These are phyloP conservation scores for Auriculariales sp. DNA, from an alignment of 768 basidiomycete species.

Conservation along the genomic window DNA sequence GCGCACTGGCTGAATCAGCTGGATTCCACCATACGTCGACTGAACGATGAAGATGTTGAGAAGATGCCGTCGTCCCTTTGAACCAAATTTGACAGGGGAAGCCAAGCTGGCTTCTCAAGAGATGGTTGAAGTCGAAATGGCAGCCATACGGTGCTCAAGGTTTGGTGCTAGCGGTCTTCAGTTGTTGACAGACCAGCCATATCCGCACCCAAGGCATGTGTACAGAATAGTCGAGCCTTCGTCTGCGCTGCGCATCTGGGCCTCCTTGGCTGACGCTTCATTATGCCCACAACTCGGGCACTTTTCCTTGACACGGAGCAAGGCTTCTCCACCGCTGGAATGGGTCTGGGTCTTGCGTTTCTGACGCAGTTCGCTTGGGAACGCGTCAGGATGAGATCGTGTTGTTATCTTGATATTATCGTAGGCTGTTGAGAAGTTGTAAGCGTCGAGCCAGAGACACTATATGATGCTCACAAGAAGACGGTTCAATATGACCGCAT, in stretches of 20 bases:
- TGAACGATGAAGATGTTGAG: too few species aligned
- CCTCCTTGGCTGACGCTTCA: conserved; percentile 78
- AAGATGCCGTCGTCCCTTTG: too few species aligned
- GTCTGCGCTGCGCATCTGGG: conserved; percentile 74
- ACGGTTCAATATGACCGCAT: conserved; percentile 76
- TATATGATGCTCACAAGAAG: conserved; percentile 53
- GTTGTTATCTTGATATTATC: conserved; percentile 85
- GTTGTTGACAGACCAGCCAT: too few species aligned
- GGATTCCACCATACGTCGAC: too few species aligned
- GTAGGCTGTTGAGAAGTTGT: conserved; percentile 42
- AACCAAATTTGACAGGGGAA: too few species aligned
- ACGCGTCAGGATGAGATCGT: conserved; percentile 84
- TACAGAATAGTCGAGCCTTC: conserved; percentile 93
- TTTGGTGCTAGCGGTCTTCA: too few species aligned
- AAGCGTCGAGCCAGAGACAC: not conserved
- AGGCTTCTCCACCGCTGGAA: conserved; percentile 49
- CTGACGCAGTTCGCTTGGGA: conserved; percentile 77
- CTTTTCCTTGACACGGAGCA: conserved; percentile 62
- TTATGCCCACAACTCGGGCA: conserved; percentile 79
- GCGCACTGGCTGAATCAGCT: too few species aligned
- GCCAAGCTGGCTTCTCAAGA: too few species aligned
- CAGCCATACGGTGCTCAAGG: too few species aligned
- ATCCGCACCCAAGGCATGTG: too few species aligned
- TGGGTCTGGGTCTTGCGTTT: conserved; percentile 85
- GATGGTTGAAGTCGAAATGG: too few species aligned